Percentiles rank a stretch among this genome's conserved stretches.
phyloP scores from a whole-genome alignment of 768 basidiomycete genomes.

The Guyanaporus albipodus region DNA sequence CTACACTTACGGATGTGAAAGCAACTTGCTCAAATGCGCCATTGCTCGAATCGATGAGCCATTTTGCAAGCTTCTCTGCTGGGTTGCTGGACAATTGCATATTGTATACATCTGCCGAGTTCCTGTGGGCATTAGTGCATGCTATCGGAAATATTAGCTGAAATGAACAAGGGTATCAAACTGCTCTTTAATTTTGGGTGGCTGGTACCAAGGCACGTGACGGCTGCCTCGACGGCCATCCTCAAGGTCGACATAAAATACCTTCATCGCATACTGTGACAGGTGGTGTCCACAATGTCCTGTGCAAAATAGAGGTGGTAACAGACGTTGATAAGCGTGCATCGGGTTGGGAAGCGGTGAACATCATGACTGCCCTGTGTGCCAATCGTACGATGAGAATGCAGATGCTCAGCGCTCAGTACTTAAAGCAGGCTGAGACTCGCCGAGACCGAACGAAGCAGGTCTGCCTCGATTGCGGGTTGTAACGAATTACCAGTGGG shows the following conservation, averaged over 20 bases:
- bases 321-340: slow-evolving; percentile 16
- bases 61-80: slow-evolving; percentile 72
- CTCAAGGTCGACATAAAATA: slow-evolving; percentile 65
- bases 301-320: slow-evolving; percentile 47
- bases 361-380: no score
- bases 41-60: slow-evolving; percentile 59
- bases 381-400: no score
- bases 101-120: slow-evolving; percentile 70
- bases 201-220: slow-evolving; percentile 70
- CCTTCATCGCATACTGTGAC: slow-evolving; percentile 64
- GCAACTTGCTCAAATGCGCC: slow-evolving; percentile 71
- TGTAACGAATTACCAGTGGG: no score
- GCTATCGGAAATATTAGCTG: not conserved
- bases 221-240: slow-evolving; percentile 80
- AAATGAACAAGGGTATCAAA: slow-evolving; percentile 69
- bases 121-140: not conserved
- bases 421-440: no score
- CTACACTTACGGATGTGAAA: slow-evolving; percentile 56
- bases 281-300: slow-evolving; percentile 73
- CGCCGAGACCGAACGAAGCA: no score
- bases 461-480: no score
- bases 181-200: slow-evolving; percentile 79
- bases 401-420: no score
- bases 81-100: slow-evolving; percentile 80
- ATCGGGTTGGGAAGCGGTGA: no score